A percentile compares a stretch with the other conserved stretches of the same genome.
Evolutionary conservation across 192 early-diverging fungal species (phyloP).

Genomic region (Entomortierella chlamydospora): DNA sequence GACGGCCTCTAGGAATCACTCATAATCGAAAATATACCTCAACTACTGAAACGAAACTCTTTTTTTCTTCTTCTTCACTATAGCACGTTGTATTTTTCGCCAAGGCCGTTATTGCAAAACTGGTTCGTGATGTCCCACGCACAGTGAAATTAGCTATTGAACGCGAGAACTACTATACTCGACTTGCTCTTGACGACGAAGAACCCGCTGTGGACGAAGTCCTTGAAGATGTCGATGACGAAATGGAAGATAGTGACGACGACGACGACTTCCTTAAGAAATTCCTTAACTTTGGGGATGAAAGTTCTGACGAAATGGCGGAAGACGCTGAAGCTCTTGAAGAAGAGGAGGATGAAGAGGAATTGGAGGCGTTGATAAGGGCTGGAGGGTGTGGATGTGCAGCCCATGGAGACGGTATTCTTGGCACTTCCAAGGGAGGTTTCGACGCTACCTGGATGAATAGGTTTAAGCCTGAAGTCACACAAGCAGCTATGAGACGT

Average conservation of each 20-base stretch:
- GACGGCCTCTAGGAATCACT: too few relatives aligned
- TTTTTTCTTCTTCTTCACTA: neutral
- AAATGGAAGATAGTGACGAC: constrained; percentile 29
- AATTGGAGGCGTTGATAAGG: constrained; percentile 49
- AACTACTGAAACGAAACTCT: constrained; percentile 1
- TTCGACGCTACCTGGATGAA: constrained; percentile 54
- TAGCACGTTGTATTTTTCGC: constrained; percentile 55
- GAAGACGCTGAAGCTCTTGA: constrained; percentile 8
- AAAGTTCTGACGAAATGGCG: constrained; percentile 10
- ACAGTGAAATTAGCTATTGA: constrained; percentile 53
- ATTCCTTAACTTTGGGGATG: neutral
- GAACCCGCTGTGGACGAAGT: constrained; percentile 50
- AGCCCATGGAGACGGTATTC: constrained; percentile 37
- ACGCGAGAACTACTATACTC: constrained; percentile 50
- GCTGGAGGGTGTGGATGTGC: constrained; percentile 52
- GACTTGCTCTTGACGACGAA: constrained; percentile 43
- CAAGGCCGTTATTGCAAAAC: constrained; percentile 42
- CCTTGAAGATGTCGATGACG: constrained; percentile 35
- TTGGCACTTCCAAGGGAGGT: constrained; percentile 34
- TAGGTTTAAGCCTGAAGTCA: constrained; percentile 26
- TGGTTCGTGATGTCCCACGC: constrained; percentile 51
- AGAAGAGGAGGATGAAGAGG: constrained; percentile 37
- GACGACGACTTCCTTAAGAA: constrained; percentile 21
- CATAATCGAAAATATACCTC: neutral
- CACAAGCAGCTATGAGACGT: constrained; percentile 23